Percentiles rank a stretch among this genome's conserved stretches.
phyloP scores from a whole-genome alignment of 768 basidiomycete genomes.

The Dictyophora rubrovolvata region DNA sequence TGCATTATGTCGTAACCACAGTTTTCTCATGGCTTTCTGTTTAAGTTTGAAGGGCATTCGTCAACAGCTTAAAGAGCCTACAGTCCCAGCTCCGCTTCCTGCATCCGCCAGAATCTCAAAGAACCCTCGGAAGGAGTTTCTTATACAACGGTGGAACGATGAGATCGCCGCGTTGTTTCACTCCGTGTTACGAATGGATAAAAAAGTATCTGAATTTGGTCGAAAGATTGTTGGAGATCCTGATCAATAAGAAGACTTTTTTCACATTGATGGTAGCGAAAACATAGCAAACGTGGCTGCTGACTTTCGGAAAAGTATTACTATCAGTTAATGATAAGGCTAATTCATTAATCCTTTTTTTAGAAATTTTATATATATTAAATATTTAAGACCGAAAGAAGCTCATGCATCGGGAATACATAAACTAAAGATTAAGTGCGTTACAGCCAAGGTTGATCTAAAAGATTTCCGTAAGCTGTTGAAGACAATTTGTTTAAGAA shows the following conservation, averaged over 20 bases:
- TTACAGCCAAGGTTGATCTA: neutral
- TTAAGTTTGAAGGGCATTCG: conserved; percentile 40
- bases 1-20: neutral
- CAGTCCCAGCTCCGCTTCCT: conserved; percentile 39
- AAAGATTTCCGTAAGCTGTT: neutral
- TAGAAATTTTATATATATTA: too few relatives aligned
- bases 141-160: conserved; percentile 51
- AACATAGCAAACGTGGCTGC: too few relatives aligned
- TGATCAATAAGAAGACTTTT: neutral
- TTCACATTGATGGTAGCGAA: neutral
- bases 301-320: too few relatives aligned
- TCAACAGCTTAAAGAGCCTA: conserved; percentile 39
- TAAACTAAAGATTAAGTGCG: neutral
- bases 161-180: conserved; percentile 38
- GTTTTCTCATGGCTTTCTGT: neutral
- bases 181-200: conserved; percentile 37
- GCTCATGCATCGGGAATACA: neutral
- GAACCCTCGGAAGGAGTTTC: conserved; percentile 33
- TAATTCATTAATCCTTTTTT: too few relatives aligned
- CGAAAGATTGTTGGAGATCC: conserved; percentile 1
- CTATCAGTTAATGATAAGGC: too few relatives aligned
- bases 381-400: neutral
- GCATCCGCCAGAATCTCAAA: conserved; percentile 45
- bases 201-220: conserved; percentile 22
- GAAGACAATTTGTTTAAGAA: too few relatives aligned